Evolutionary conservation across 345 rosid species (phyloP).

Genomic region (Acer saccharum): DNA sequence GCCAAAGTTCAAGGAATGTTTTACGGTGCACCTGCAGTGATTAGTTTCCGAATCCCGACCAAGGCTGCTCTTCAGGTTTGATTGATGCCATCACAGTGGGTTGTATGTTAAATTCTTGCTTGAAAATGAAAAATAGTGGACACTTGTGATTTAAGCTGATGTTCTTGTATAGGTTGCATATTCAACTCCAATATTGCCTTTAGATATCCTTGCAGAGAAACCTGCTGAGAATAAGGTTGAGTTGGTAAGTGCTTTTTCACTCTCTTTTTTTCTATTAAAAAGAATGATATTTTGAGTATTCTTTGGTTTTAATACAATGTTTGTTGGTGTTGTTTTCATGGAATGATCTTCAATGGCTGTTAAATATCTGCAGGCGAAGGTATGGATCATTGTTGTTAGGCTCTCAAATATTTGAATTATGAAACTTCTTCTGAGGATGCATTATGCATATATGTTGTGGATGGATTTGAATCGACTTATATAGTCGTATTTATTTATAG

Average conservation of each 20-base stretch:
- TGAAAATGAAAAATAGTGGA: neutral
- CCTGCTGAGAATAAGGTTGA: slow-evolving; percentile 67
- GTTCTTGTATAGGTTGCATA: slow-evolving; percentile 63
- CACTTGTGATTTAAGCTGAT: slow-evolving; percentile 2
- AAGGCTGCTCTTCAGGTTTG: slow-evolving; percentile 82
- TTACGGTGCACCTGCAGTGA: slow-evolving; percentile 80
- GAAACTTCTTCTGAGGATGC: neutral
- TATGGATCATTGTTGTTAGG: slow-evolving; percentile 31
- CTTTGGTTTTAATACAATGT: neutral
- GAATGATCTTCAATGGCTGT: slow-evolving; percentile 28
- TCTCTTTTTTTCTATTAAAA: neutral
- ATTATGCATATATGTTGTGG: neutral
- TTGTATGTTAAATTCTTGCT: neutral
- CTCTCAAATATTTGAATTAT: neutral
- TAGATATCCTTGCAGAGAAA: slow-evolving; percentile 85
- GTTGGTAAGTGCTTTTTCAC: slow-evolving; percentile 45
- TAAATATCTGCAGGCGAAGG: slow-evolving; percentile 76
- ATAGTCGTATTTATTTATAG: slow-evolving; percentile 11
- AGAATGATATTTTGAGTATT: neutral
- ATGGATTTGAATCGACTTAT: neutral
- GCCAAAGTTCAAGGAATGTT: slow-evolving; percentile 78
- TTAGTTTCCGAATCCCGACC: slow-evolving; percentile 90
- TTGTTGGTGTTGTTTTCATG: slow-evolving; percentile 38
- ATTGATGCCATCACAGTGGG: neutral
- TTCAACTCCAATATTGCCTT: slow-evolving; percentile 81